Percentiles rank a stretch among this genome's conserved stretches.
phyloP scores from a whole-genome alignment of 2,329 filamentous ascomycete species.

The Cryphonectria nitschkei region DNA sequence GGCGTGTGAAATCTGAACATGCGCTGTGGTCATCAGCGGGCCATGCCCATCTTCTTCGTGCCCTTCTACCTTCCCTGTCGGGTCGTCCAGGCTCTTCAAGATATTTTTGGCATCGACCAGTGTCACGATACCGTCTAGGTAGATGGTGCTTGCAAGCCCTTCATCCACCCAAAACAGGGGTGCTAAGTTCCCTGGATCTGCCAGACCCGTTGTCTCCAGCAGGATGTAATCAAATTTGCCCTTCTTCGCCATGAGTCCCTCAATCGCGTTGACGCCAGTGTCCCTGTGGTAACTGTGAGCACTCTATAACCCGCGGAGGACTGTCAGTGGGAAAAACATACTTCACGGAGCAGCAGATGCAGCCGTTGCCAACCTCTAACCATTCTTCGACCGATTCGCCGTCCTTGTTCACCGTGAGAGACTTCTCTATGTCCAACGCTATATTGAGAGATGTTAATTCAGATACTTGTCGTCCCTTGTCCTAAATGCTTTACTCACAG shows the following conservation, averaged over 20 bases:
- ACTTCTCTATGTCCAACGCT: slow-evolving; percentile 96
- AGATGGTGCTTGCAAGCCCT: slow-evolving; percentile 91
- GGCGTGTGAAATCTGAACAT: slow-evolving; percentile 95
- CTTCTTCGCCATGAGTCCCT: slow-evolving; percentile 91
- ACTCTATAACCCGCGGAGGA: background rate
- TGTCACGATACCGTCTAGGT: slow-evolving; percentile 94
- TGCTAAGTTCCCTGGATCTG: slow-evolving; percentile 93
- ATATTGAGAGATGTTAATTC: background rate
- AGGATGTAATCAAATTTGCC: slow-evolving; percentile 97
- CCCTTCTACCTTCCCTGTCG: slow-evolving; percentile 56
- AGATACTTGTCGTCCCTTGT: slow-evolving; percentile 27
- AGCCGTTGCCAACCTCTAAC: slow-evolving; percentile 95
- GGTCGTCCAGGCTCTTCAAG: slow-evolving; percentile 77
- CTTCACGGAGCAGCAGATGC: slow-evolving; percentile 98
- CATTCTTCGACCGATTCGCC: slow-evolving; percentile 87
- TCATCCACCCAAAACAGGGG: slow-evolving; percentile 98
- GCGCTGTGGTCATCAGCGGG: slow-evolving; percentile 84
- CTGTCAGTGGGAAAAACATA: slow-evolving; percentile 43
- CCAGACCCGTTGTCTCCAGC: slow-evolving; percentile 92
- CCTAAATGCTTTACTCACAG: slow-evolving; percentile 57
- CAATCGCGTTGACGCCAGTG: slow-evolving; percentile 89
- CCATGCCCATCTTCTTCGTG: slow-evolving; percentile 60
- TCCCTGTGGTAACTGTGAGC: slow-evolving; percentile 59
- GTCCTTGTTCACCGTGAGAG: slow-evolving; percentile 85
- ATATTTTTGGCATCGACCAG: slow-evolving; percentile 96